Base-by-base conservation (phyloP, 1,284 basidiomycete genomes). In the Pascua guehoae region DNA sequence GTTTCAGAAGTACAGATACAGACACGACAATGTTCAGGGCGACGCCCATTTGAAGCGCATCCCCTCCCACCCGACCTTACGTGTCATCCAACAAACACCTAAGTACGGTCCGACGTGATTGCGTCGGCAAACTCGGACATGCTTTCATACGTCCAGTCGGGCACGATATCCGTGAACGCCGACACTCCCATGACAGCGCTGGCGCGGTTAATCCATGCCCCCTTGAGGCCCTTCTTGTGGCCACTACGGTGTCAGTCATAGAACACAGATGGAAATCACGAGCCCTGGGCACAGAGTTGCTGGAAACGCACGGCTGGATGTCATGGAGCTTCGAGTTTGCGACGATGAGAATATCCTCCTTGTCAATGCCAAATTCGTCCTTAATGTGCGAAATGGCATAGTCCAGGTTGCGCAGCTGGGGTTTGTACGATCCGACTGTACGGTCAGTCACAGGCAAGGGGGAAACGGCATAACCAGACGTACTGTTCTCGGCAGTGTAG, bases 401-500 rank as follows among this genome's bases (percentile, higher is more conserved):
- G 12, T 66, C 55, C 45, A 73, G 71, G 62, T 71, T 71, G 17
- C 58, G 24, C 41, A 65, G 57, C 41, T 64, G 58, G 16, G 71
- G 71, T 56, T 71, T 73, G 60, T 71, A 71, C 2, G 60, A 61
- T 12, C 69, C 69, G 54, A 73, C 67, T 24, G 42, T 3, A 32
- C 3, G 17, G 18, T 47, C 40, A 51, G 16, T 45, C 12, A 4
- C 8, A 38, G 36, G n/a, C n/a, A n/a, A n/a, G n/a, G n/a, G 18
- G 37, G 8, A 8, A 12, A n/a, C 9, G 9, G 18, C 18, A 50
- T 8, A 12, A 17, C 16, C 15, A 8, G 37, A 41, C 68, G 47
- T 46, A 70, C 70, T 69, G 42, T 71, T 61, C 51, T 71, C 58
- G 1, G 71, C 69, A 0, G 65, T 68, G 58, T 65, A 71, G 10